A percentile compares a stretch with the other conserved stretches of the same genome.
Evolutionary conservation across 257 asterid species (phyloP).

Genomic region (Solanum chmielewskii): DNA sequence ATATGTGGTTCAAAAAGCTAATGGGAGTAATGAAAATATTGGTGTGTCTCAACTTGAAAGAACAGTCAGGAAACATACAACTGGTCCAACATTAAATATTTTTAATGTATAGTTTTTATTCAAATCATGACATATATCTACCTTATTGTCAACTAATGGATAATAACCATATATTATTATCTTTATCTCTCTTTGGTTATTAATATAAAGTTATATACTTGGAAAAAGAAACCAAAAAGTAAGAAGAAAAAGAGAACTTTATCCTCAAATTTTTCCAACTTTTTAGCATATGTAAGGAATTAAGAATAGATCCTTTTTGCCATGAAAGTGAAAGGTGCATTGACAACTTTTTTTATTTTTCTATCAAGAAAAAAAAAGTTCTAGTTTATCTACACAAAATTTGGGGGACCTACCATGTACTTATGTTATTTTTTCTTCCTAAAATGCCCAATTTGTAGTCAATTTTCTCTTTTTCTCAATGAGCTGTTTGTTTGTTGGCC

Average conservation of each 20-base stretch:
- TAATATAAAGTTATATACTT: not conserved
- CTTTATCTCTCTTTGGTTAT: not conserved
- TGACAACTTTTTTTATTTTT: not conserved
- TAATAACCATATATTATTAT: not conserved
- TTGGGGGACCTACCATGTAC: conserved; percentile 6
- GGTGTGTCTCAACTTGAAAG: conserved; percentile 19
- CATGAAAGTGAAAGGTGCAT: conserved; percentile 3
- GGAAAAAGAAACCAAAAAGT: not conserved
- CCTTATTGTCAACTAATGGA: not conserved
- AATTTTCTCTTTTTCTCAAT: not conserved
- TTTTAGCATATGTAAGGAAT: conserved; percentile 8
- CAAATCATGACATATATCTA: not conserved
- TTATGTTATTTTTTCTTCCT: not conserved
- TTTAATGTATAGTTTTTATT: not conserved
- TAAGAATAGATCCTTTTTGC: conserved; percentile 2
- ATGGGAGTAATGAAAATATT: conserved; percentile 17
- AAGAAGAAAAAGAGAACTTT: conserved; percentile 13
- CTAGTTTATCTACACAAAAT: not conserved
- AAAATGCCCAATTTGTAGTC: not conserved
- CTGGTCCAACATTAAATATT: not conserved
- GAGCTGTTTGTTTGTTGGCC: not conserved
- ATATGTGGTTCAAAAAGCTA: conserved; percentile 25
- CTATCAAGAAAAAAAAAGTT: not conserved
- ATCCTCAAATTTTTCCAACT: conserved; percentile 10
- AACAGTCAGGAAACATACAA: not conserved